These are phyloP conservation scores for Calocybe cyanea DNA, from an alignment of 768 basidiomycete species.

Conservation along the genomic window DNA sequence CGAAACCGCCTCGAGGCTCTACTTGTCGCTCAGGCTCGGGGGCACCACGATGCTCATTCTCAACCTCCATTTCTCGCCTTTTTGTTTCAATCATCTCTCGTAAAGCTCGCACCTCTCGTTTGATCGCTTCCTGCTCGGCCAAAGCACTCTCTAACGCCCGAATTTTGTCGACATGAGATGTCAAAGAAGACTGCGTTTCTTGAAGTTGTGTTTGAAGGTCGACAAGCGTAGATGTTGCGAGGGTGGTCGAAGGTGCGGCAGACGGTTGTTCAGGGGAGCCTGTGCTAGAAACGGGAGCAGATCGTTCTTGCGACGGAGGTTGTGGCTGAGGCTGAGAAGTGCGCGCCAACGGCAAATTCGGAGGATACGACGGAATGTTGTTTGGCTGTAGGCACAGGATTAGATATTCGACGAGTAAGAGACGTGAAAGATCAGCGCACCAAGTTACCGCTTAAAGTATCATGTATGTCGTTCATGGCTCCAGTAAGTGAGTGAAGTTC, in stretches of 20 bases:
- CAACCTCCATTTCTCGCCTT: constrained; percentile 38
- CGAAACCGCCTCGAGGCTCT: constrained; percentile 27
- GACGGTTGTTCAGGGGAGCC: constrained; percentile 18
- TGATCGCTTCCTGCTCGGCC: constrained; percentile 80
- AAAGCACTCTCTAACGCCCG: constrained; percentile 78
- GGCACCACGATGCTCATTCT: constrained; percentile 15
- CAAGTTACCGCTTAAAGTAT: constrained; percentile 80
- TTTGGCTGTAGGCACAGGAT: constrained; percentile 40
- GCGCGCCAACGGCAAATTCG: constrained; percentile 63
- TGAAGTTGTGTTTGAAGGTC: constrained; percentile 80
- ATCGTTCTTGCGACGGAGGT: constrained; percentile 22
- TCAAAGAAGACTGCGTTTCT: constrained; percentile 78
- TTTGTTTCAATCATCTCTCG: constrained; percentile 70
- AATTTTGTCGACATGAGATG: constrained; percentile 77
- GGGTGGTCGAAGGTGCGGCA: constrained; percentile 18
- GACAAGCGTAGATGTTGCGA: constrained; percentile 30
- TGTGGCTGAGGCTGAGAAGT: constrained; percentile 28
- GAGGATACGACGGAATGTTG: constrained; percentile 60
- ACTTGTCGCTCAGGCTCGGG: constrained; percentile 15
- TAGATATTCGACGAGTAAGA: constrained; percentile 1
- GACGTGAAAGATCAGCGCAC: constrained; percentile 39
- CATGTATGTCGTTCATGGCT: constrained; percentile 88
- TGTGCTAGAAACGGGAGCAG: constrained; percentile 15
- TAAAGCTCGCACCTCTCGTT: constrained; percentile 70
- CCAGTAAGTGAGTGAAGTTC: constrained; percentile 76